Conservation (phyloP, 2,329 filamentous ascomycete species). For the Hypocrella siamensis region DNA sequence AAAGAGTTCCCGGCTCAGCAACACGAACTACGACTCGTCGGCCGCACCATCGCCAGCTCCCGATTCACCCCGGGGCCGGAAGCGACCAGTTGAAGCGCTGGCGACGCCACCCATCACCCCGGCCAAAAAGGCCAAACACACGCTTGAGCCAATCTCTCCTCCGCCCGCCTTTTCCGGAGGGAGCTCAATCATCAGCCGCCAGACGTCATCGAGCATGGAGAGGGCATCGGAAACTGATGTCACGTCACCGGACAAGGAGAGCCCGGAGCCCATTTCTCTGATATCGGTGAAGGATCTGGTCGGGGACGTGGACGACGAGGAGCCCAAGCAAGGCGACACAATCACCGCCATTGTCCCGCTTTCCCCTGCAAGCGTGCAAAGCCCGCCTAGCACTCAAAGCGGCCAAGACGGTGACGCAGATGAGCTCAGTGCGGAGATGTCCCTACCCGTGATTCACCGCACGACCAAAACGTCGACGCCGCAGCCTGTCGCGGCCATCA, state of each 20-base stretch:
- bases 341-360: conserved; percentile 9
- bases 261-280: conserved; percentile 20
- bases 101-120: conserved; percentile 41
- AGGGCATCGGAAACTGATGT: conserved; percentile 23
- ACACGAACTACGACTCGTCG: conserved; percentile 18
- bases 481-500: conserved; percentile 8
- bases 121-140: conserved; percentile 29
- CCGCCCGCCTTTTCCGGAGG: conserved; percentile 17
- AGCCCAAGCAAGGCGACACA: conserved; percentile 2
- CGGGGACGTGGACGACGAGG: conserved; percentile 4
- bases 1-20: conserved; percentile 16
- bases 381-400: conserved; percentile 5
- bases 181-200: conserved; percentile 18
- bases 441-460: too few species aligned
- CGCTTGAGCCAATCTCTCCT: conserved; percentile 11
- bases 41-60: conserved; percentile 12
- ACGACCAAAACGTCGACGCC: too few species aligned
- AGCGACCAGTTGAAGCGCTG: conserved; percentile 26
- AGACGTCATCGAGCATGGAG: conserved; percentile 11
- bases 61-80: conserved; percentile 15
- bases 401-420: conserved; percentile 6
- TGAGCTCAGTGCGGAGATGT: too few species aligned
- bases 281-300: conserved; percentile 9
- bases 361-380: conserved; percentile 16
- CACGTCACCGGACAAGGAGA: conserved; percentile 35